Evolutionary conservation across 345 rosid species (phyloP), one percentile per base, ranked within the genome.

Genomic region (Gossypium herbaceum): DNA sequence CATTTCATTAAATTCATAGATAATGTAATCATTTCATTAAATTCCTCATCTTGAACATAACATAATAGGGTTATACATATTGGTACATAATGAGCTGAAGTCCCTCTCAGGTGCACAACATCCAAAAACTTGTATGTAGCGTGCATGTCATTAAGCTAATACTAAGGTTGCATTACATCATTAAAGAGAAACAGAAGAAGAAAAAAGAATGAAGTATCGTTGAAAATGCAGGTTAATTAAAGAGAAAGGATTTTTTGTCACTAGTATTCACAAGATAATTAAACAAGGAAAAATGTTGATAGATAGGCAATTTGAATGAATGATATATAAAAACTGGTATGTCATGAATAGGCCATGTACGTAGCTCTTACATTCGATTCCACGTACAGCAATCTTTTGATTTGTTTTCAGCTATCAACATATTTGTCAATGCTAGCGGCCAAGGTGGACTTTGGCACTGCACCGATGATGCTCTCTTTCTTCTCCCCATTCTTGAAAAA

Each of bases 401-500:
- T 55, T 2, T 7, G 12, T 2, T 57, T 34, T 80, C 80, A 90
- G 29, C 34, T 57, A 2, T 85, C 91, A 7, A 88, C 24, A 56
- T 84, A 88, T 77, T 91, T 91, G 10, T 89, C 90, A 3, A 89
- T 83, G 78, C 88, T 81, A 15, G 85, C 80, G 45, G 88, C 76
- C 62, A 90, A 77, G 76, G 93, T 90, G 22, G 87, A 43, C 80
- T 86, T 91, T 15, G 95, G 95, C 27, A 91, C 95, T 11, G 95
- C 95, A 20, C 95, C 93, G 9, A 91, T 87, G 2, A 91, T 84
- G 41, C 91, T 86, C 78, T 91, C 96, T 81, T 89, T 86, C 89
- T 82, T 91, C 82, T 89, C 90, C 16, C 96, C 96, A 13, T 84
- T 76, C 77, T 86, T 86, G 84, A 89, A 87, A 78, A 91, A 86